These are phyloP conservation scores for Coffea canephora DNA, from an alignment of 257 asterid genomes.

Conservation along the genomic window DNA sequence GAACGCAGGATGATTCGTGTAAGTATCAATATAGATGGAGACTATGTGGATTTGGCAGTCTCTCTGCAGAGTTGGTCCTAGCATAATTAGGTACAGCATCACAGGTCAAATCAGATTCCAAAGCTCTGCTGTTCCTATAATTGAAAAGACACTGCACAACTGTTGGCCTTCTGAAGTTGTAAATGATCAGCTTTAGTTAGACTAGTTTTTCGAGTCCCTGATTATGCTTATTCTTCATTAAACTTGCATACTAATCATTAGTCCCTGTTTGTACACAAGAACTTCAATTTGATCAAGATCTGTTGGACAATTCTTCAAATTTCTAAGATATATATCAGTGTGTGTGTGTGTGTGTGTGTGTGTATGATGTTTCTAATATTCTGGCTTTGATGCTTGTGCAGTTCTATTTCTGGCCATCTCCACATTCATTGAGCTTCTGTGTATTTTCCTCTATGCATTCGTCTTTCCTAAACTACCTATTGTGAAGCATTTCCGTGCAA, in stretches of 20 bases:
- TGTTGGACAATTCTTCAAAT: not conserved
- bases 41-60: not conserved
- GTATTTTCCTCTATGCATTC: slow-evolving; percentile 63
- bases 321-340: not conserved
- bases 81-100: not conserved
- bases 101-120: not conserved
- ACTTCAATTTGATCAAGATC: not conserved
- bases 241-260: not conserved
- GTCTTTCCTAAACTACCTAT: slow-evolving; percentile 64
- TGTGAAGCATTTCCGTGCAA: slow-evolving; percentile 61
- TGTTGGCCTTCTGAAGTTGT: not conserved
- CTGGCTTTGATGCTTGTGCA: slow-evolving; percentile 25
- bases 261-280: not conserved
- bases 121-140: not conserved
- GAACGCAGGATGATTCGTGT: too few species aligned
- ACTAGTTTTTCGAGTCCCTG: not conserved
- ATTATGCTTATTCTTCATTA: not conserved
- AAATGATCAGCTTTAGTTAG: not conserved
- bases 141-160: not conserved
- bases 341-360: too few species aligned
- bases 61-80: not conserved
- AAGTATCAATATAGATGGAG: not conserved
- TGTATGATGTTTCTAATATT: not conserved
- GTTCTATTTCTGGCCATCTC: slow-evolving; percentile 67
- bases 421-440: slow-evolving; percentile 61